Percentiles rank a stretch among this genome's conserved stretches.
These are phyloP conservation scores for Tetrapyrgos nigripes DNA, from an alignment of 1,284 basidiomycete genomes.

Conservation along the genomic window DNA sequence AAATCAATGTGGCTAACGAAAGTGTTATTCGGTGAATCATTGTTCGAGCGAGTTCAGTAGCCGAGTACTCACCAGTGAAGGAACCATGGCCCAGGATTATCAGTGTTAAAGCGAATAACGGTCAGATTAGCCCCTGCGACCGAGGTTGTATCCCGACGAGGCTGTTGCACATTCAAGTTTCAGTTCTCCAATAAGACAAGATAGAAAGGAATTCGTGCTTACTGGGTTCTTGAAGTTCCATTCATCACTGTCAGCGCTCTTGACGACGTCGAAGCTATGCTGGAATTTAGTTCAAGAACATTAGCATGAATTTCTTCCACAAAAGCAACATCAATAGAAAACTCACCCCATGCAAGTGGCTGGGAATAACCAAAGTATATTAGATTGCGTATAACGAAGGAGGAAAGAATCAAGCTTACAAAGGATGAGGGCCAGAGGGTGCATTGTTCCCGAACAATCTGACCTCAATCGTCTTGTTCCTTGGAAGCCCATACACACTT, in stretches of 20 bases:
- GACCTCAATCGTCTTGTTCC: conserved; percentile 53
- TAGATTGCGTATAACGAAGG: not conserved
- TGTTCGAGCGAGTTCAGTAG: not conserved
- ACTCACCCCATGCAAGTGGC: conserved; percentile 53
- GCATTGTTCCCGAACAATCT: conserved; percentile 40
- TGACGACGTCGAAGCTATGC: conserved; percentile 46
- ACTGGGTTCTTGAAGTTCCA: conserved; percentile 41
- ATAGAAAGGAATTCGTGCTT: not conserved
- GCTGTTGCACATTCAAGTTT: not conserved
- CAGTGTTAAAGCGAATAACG: conserved; percentile 15
- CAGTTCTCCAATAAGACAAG: not conserved
- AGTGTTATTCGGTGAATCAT: not conserved
- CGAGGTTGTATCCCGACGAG: conserved; percentile 9
- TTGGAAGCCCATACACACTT: conserved; percentile 50
- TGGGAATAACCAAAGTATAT: conserved; percentile 32
- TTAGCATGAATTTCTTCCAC: not conserved
- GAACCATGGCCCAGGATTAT: conserved; percentile 20
- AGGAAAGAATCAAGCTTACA: not conserved
- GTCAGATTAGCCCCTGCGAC: conserved; percentile 1
- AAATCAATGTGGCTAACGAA: conserved; percentile 35
- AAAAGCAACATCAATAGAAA: not conserved
- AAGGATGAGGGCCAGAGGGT: conserved; percentile 35
- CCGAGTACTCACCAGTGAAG: conserved; percentile 14
- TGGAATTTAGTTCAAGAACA: conserved; percentile 22
- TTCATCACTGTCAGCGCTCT: conserved; percentile 18